Evolutionary conservation across 805 yeast species (phyloP), one percentile per base, ranked within the genome.

Genomic region (Cyberlindnera amylophila): DNA sequence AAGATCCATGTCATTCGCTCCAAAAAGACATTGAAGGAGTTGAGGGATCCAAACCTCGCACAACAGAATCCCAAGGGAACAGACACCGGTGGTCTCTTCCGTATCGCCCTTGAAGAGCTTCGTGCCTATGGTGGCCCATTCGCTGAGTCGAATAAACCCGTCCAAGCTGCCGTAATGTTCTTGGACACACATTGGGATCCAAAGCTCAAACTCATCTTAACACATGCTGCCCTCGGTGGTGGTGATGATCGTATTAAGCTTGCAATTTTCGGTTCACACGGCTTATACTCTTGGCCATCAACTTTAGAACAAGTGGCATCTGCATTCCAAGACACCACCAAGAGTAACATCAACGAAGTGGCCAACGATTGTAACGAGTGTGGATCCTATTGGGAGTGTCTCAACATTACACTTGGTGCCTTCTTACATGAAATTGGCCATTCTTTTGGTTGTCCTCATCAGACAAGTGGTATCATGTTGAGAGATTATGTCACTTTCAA

Each of bases 391-490:
- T 93, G 96, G 96, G 97, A 91, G 63, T 85, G 95, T 55, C 64
- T 85, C 34, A 83, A 85, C 46, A 75, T 91, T 29, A 86, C 96
- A 1, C 59, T 86, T 53, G 98, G 99, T 34, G 97, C 98, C 0
- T 90, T 89, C 54, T 72, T 90, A 83, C 98, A 91, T 62, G 98
- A 91, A 59, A 82, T 91, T 39, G 98, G 99, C 1, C 98, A 91
- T 61, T 66, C 79, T 21, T 68, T 91, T 32, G 96, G 96, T 0
- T 85, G 91, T 50, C 97, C 98, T 0, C 98, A 91, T 64, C 93
- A 89, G 62, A 85, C 81, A 12, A 69, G 73, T 51, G 98, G 98
- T 15, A 84, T 91, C 21, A 93, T 91, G 98, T 65, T 88, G 30
- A 71, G 97, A 44, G 96, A 85, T 44, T 93, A 90, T 59, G 70